A percentile compares a stretch with the other conserved stretches of the same genome.
phyloP scores from a whole-genome alignment of 1,284 basidiomycete genomes.

The Inonotus obliquus region DNA sequence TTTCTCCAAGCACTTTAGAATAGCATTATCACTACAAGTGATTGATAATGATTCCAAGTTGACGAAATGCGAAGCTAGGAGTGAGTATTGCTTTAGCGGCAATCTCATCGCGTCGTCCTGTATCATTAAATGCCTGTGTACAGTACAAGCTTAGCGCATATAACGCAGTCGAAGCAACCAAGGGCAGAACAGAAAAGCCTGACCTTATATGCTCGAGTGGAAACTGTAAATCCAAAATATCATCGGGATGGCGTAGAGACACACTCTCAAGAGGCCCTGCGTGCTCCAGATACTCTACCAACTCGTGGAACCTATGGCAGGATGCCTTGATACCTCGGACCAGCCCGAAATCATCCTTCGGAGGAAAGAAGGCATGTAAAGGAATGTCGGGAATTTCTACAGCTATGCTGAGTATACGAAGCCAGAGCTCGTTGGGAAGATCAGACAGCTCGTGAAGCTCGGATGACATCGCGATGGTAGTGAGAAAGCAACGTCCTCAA shows the following conservation, averaged over 20 bases:
- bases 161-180: not conserved
- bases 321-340: slow-evolving; percentile 3
- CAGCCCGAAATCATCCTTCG: not conserved
- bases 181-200: not conserved
- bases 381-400: not conserved
- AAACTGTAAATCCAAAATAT: not conserved
- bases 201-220: not conserved
- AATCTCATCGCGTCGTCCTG: not conserved
- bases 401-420: not conserved
- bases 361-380: slow-evolving; percentile 6
- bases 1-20: not conserved
- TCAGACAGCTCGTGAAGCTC: not conserved
- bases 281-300: not conserved
- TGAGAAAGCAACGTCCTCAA: not conserved
- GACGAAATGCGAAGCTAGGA: not conserved
- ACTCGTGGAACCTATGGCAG: not conserved
- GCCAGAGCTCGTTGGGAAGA: slow-evolving; percentile 8
- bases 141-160: not conserved
- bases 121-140: not conserved
- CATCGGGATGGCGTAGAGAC: not conserved
- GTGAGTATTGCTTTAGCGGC: not conserved
- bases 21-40: not conserved
- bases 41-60: not conserved
- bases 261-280: not conserved
- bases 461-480: not conserved